Percentiles rank a stretch among this genome's conserved stretches.
phyloP scores from a whole-genome alignment of 2,329 filamentous ascomycete species.

The Neophaeococcomyces mojaviensis region DNA sequence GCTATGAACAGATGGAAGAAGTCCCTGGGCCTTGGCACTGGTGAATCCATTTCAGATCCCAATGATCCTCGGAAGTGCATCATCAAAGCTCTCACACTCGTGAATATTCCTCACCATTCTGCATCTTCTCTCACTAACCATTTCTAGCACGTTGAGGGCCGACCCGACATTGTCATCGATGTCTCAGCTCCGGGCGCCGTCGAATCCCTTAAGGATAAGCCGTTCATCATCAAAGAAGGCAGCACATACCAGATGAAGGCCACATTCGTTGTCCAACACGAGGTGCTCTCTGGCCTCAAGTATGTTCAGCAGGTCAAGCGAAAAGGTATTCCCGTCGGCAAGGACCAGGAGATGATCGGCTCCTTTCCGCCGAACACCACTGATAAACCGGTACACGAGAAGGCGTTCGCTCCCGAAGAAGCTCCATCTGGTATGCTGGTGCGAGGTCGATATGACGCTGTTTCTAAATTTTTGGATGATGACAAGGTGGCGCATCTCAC shows the following conservation, averaged over 20 bases:
- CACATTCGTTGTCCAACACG: constrained; percentile 90
- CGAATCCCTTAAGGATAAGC: constrained; percentile 73
- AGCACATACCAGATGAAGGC: constrained; percentile 90
- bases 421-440: constrained; percentile 85
- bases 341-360: constrained; percentile 98
- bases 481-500: constrained; percentile 83
- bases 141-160: constrained; percentile 63
- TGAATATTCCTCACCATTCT: constrained; percentile 6
- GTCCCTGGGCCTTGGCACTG: constrained; percentile 75
- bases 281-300: constrained; percentile 89
- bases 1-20: constrained; percentile 96
- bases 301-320: constrained; percentile 92
- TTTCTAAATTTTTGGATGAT: constrained; percentile 89
- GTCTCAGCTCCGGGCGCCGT: constrained; percentile 68
- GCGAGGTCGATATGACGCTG: constrained; percentile 81
- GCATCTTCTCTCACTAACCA: constrained; percentile 2
- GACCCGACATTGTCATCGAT: constrained; percentile 80
- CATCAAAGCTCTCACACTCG: constrained; percentile 80
- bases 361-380: constrained; percentile 91
- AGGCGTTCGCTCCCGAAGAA: constrained; percentile 76
- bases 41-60: constrained; percentile 64
- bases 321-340: constrained; percentile 77
- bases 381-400: constrained; percentile 75
- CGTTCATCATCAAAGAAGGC: constrained; percentile 97
- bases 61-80: constrained; percentile 85